Conservation (phyloP, 2,329 filamentous ascomycete genomes). For the Fusarium xylarioides region DNA sequence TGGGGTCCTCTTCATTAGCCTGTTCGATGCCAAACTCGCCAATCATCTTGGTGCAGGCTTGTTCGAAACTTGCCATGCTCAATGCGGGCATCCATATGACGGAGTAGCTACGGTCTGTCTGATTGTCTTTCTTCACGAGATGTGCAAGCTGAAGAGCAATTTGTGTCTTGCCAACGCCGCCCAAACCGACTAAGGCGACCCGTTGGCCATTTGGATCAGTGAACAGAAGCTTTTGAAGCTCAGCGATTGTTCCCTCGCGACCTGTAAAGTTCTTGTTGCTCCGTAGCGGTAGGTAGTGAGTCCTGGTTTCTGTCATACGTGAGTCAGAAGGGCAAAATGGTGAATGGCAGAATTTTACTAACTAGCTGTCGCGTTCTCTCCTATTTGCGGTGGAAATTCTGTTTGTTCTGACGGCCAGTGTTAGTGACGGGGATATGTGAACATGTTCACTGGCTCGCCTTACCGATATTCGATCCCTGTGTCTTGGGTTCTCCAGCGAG, state of each 20-base stretch:
- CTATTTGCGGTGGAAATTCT: not conserved
- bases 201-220: not conserved
- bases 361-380: not conserved
- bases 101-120: fast-evolving
- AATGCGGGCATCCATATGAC: not conserved
- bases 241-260: fast-evolving
- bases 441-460: not conserved
- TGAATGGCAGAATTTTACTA: not conserved
- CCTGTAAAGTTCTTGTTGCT: not conserved
- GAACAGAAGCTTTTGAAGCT: not conserved
- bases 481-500: not conserved
- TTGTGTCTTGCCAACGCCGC: not conserved
- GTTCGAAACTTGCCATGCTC: not conserved
- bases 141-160: not conserved
- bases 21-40: fast-evolving
- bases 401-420: not conserved
- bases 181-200: not conserved
- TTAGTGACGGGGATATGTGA: not conserved
- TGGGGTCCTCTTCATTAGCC: fast-evolving
- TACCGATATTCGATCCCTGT: not conserved
- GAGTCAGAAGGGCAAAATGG: not conserved
- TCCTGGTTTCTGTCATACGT: fast-evolving
- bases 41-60: not conserved
- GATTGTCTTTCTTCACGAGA: not conserved
- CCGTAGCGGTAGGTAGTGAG: not conserved